A percentile compares a stretch with the other conserved stretches of the same genome.
Evolutionary conservation across 345 rosid genomes (phyloP).

Genomic region (Zanthoxylum bungeanum): DNA sequence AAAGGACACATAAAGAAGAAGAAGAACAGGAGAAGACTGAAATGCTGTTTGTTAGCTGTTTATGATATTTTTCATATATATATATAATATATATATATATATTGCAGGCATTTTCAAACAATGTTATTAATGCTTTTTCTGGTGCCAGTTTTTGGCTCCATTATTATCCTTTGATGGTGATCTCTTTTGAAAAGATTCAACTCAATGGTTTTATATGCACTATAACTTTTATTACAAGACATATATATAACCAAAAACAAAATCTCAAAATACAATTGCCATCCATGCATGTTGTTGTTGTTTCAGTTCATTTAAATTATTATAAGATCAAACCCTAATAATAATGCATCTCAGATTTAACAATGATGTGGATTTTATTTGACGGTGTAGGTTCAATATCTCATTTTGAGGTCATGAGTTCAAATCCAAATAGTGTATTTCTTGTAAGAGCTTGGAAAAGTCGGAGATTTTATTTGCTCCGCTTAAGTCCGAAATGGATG

Average conservation of each 20-base stretch:
- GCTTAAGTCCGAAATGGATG: no score
- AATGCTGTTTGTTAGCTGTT: slow-evolving; percentile 12
- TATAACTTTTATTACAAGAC: not conserved
- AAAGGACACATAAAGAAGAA: not conserved
- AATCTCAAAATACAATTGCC: slow-evolving; percentile 1
- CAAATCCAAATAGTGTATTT: no score
- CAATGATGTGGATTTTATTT: no score
- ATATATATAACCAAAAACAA: slow-evolving; percentile 1
- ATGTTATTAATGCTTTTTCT: not conserved
- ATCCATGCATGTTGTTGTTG: not conserved
- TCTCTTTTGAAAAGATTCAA: slow-evolving; percentile 12
- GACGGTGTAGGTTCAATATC: no score
- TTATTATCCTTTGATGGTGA: not conserved
- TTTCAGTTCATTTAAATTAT: not conserved
- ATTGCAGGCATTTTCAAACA: slow-evolving; percentile 3
- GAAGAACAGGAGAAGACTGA: not conserved
- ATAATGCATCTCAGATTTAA: no score
- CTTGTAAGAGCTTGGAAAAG: no score
- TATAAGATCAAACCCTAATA: no score
- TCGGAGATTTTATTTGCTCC: no score
- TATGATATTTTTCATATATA: not conserved
- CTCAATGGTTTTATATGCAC: not conserved
- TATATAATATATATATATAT: no score
- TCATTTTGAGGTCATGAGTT: no score
- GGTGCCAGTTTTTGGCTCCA: slow-evolving; percentile 15